Evolutionary conservation across 768 basidiomycete species (phyloP), one percentile per base, ranked within the genome.

Genomic region (Leccinum longicurvipes): DNA sequence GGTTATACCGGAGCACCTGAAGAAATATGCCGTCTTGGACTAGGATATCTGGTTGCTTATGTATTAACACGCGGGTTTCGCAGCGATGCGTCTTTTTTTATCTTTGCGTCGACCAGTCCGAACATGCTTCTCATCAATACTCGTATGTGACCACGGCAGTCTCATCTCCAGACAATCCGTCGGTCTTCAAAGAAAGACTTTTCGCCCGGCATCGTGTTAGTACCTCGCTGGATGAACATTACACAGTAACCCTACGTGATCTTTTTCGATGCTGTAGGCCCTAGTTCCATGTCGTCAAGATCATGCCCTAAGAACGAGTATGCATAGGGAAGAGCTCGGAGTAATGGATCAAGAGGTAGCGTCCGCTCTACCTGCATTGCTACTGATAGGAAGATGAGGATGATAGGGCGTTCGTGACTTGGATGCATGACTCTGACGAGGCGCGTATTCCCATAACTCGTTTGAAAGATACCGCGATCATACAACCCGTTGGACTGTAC

Each of bases 1-100:
- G 31, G 85, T 87, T 23, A 91, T 99, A 65, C 95, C 97, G 2
- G 77, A 82, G 47, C 80, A 90, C 60, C 71, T 98, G 59, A 87
- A 84, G 72, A 96, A 96, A 69, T 98, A 99, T 67, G 82, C 85
- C 58, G 91, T 98, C 31, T 73, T 99, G 59, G 85, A 89, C 60
- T 93, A 77, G 64, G 6, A 8, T 42, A 23, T 39, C 17, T 32
- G 12, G n/a, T 19, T 25, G 12, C 28, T 45, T 42, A 23, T 31
- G 21, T 46, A 44, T 34, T 36, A 32, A 54, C 10, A 34, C 15
- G 1, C 25, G 3, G 27, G 42, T 32, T 41, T 27, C n/a, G 14
- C 15, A n/a, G 21, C 27, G 11, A 45, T 27, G 25, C n/a, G 21
- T 42, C 17, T n/a, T 10, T n/a, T n/a, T 36, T n/a, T n/a, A n/a